Evolutionary conservation across 2,329 filamentous ascomycete genomes (phyloP).

Genomic region (Fusarium nurragi): DNA sequence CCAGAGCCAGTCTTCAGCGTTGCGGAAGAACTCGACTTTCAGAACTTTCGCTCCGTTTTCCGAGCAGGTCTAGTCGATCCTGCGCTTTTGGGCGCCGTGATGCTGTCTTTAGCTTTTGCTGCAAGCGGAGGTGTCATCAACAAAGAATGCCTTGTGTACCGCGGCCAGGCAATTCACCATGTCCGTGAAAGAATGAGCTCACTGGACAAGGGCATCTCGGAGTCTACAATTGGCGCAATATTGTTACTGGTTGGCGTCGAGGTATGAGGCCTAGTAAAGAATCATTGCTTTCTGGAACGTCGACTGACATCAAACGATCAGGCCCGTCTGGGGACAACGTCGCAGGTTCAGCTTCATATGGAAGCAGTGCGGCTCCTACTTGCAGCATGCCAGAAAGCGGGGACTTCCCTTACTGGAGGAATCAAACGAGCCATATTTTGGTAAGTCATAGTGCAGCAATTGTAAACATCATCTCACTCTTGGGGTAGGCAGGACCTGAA

Average conservation of each 20-base stretch:
- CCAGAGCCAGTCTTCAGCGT: conserved; percentile 52
- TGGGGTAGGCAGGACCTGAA: conserved; percentile 56
- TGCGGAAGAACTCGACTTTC: conserved; percentile 49
- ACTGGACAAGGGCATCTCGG: conserved; percentile 42
- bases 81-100: conserved; percentile 52
- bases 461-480: background rate
- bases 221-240: conserved; percentile 54
- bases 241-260: conserved; percentile 55
- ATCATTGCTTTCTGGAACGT: accelerated
- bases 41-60: conserved; percentile 51
- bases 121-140: conserved; percentile 40
- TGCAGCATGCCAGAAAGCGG: conserved; percentile 42
- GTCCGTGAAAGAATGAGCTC: conserved; percentile 50
- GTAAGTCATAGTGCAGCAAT: conserved; percentile 37
- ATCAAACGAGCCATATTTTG: conserved; percentile 59
- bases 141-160: conserved; percentile 50
- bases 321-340: conserved; percentile 50
- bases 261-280: conserved; percentile 40
- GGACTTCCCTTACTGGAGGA: conserved; percentile 47
- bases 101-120: conserved; percentile 52
- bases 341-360: conserved; percentile 56
- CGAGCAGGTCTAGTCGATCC: conserved; percentile 47
- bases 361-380: conserved; percentile 51
- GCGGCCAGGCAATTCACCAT: conserved; percentile 45
- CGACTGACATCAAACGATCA: conserved; percentile 29